Evolutionary conservation across 2,329 filamentous ascomycete genomes (phyloP).

Genomic region (Fusarium sp.): DNA sequence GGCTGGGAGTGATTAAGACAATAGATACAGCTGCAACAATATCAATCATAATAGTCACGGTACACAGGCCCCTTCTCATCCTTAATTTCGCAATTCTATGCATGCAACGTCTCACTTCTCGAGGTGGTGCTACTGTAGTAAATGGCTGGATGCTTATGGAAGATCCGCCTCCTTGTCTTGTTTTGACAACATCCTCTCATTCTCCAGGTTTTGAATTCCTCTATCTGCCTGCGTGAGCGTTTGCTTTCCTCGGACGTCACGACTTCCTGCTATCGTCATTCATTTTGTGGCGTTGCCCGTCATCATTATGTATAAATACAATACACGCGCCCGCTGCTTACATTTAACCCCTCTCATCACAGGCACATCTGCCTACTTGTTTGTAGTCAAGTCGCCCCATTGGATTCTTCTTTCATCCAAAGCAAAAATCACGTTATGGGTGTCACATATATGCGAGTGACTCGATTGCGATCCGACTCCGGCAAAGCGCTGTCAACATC

Average conservation of each 20-base stretch:
- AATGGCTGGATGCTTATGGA: background rate
- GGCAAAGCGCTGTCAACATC: background rate
- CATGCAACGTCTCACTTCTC: background rate
- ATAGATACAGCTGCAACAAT: conserved; percentile 1
- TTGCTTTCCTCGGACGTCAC: conserved; percentile 9
- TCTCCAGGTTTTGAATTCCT: background rate
- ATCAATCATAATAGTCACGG: conserved; percentile 1
- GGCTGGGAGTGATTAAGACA: background rate
- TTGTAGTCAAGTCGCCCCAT: background rate
- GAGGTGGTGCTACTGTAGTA: background rate
- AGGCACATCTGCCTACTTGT: background rate
- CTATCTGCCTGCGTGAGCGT: background rate
- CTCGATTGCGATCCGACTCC: background rate
- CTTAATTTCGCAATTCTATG: background rate
- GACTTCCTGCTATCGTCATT: background rate
- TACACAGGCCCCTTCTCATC: background rate
- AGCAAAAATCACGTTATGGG: background rate
- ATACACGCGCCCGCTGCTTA: background rate
- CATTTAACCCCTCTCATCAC: background rate
- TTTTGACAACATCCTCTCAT: background rate
- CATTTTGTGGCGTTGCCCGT: background rate
- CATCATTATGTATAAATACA: background rate
- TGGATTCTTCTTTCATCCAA: background rate
- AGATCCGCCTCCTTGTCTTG: background rate
- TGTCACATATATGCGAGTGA: background rate